Conservation (phyloP, 148 eudicot genomes). For the Pharnaceum exiguum region DNA sequence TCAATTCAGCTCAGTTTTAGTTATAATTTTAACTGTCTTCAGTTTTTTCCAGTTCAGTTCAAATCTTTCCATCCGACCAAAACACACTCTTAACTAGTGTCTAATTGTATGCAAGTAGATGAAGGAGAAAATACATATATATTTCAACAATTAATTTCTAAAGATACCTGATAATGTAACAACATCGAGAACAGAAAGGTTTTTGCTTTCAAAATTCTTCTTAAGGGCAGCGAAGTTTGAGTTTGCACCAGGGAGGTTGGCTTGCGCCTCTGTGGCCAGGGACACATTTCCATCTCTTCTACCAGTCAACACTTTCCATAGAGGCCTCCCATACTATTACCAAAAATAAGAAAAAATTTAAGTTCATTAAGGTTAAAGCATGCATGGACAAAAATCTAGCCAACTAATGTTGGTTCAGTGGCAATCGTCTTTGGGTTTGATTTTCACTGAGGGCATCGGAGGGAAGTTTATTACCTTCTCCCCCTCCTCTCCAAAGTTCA, state of each 20-base stretch:
- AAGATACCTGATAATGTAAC: slow-evolving; percentile 23
- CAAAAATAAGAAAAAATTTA: neutral
- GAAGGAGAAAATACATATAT: too few relatives aligned
- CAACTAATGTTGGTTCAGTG: too few relatives aligned
- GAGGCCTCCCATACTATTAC: slow-evolving; percentile 11
- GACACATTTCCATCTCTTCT: slow-evolving; percentile 26
- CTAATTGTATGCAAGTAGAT: too few relatives aligned
- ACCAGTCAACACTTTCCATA: slow-evolving; percentile 22
- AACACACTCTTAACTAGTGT: too few relatives aligned
- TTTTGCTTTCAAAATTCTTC: slow-evolving; percentile 1
- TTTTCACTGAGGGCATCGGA: too few relatives aligned
- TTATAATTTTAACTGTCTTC: too few relatives aligned
- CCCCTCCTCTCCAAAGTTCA: too few relatives aligned
- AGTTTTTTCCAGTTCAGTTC: too few relatives aligned
- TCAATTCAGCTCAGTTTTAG: too few relatives aligned
- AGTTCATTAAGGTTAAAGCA: neutral
- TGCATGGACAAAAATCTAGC: neutral
- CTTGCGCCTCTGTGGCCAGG: slow-evolving; percentile 9
- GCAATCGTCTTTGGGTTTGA: too few relatives aligned
- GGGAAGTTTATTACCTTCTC: too few relatives aligned
- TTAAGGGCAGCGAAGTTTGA: slow-evolving; percentile 14
- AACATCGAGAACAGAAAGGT: slow-evolving; percentile 17
- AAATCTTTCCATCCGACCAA: too few relatives aligned
- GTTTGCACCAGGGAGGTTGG: slow-evolving; percentile 5
- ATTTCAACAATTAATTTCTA: neutral